Percentiles rank a stretch among this genome's conserved stretches.
These are phyloP conservation scores for Gloeostereum incarnatum DNA, from an alignment of 768 basidiomycete genomes.

Conservation along the genomic window DNA sequence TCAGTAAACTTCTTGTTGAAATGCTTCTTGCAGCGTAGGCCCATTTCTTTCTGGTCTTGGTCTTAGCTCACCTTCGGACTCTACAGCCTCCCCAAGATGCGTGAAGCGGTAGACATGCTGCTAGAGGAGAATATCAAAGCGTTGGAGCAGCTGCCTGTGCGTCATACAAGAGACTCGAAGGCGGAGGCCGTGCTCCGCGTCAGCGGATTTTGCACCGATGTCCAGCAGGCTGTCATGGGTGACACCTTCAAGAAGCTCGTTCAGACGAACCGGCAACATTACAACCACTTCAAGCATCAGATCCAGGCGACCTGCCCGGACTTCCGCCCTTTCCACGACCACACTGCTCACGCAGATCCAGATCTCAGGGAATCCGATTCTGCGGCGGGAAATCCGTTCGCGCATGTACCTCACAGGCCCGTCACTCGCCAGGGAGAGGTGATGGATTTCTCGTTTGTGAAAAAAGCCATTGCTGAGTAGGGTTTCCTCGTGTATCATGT, in stretches of 20 bases:
- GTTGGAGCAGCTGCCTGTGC: slow-evolving; percentile 29
- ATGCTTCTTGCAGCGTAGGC: slow-evolving; percentile 5
- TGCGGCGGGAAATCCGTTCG: background rate
- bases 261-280: slow-evolving; percentile 18
- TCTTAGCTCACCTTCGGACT: slow-evolving; percentile 24
- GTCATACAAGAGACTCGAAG: slow-evolving; percentile 25
- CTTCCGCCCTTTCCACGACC: slow-evolving; percentile 17
- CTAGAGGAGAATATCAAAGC: slow-evolving; percentile 23
- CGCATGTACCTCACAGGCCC: slow-evolving; percentile 9
- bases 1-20: slow-evolving; percentile 35
- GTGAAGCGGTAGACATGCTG: slow-evolving; percentile 24
- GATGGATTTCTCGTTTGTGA: slow-evolving; percentile 17
- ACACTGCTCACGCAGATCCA: background rate
- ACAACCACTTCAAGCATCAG: slow-evolving; percentile 17
- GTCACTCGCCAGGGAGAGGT: background rate
- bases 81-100: slow-evolving; percentile 46
- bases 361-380: slow-evolving; percentile 1
- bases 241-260: slow-evolving; percentile 15
- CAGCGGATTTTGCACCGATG: slow-evolving; percentile 30
- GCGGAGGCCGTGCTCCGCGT: slow-evolving; percentile 36
- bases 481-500: slow-evolving; percentile 3
- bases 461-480: slow-evolving; percentile 23
- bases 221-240: slow-evolving; percentile 18
- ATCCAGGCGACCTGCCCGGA: slow-evolving; percentile 24
- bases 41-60: slow-evolving; percentile 15